Base-by-base conservation (phyloP, 108 stramenopile species). In the Cylindrotheca closterium region DNA sequence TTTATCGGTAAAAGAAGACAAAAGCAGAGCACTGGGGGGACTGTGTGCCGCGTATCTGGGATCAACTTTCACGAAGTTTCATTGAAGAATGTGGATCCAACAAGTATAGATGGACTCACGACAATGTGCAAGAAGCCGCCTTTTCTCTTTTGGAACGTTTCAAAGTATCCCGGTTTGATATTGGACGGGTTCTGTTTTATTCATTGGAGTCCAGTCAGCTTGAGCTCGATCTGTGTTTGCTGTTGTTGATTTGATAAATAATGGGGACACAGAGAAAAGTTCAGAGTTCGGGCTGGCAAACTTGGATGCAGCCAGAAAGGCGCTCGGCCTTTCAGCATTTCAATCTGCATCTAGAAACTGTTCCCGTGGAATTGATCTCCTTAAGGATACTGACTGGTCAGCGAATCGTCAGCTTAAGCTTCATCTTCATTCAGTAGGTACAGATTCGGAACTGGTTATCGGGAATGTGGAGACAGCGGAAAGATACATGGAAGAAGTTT, bases 41-140 rank as follows among this genome's bases (percentile, higher is more conserved):
- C n/a, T n/a, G n/a, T n/a, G n/a, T n/a, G n/a, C n/a, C n/a, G n/a
- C n/a, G n/a, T n/a, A n/a, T n/a, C n/a, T n/a, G n/a, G n/a, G n/a
- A n/a, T n/a, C n/a, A n/a, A n/a, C n/a, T n/a, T n/a, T n/a, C n/a
- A n/a, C n/a, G n/a, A n/a, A n/a, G n/a, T n/a, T n/a, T n/a, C n/a
- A n/a, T n/a, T n/a, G n/a, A n/a, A n/a, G n/a, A n/a, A n/a, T n/a
- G n/a, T n/a, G n/a, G n/a, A n/a, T n/a, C n/a, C n/a, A n/a, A n/a
- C n/a, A n/a, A n/a, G n/a, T n/a, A n/a, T 8, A 56, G 34, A 22
- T 68, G 51, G 48, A 61, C 27, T 2, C 74, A 75, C 61, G 74
- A 75, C 29, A 56, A 68, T 24, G 55, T 75, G 7, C 67, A 63
- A 23, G 55, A 63, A 18, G 74, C 66, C 27, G 74, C 74, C 23